Conservation (phyloP, 2,329 filamentous ascomycete species). For the Huntiella moniliformis region DNA sequence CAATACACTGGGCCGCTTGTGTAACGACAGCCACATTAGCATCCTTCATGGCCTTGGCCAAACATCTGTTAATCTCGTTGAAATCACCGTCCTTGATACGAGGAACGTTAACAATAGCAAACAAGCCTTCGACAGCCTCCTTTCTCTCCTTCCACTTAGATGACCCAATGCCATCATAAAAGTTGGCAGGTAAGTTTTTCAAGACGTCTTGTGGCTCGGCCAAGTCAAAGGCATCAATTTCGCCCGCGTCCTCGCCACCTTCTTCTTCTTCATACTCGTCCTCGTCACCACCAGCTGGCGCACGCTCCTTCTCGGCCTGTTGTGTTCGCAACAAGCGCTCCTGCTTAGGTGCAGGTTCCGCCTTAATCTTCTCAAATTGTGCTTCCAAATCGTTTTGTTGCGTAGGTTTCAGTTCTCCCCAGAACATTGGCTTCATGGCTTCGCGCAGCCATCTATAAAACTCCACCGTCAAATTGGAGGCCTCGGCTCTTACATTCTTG, state of each 20-base stretch:
- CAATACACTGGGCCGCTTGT: constrained; percentile 81
- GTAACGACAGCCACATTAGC: constrained; percentile 92
- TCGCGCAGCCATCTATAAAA: constrained; percentile 94
- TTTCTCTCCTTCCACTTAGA: constrained; percentile 98
- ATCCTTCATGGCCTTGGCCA: constrained; percentile 97
- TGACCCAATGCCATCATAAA: constrained; percentile 66
- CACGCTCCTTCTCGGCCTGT: constrained; percentile 62
- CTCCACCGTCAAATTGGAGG: constrained; percentile 78
- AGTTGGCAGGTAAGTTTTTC: constrained; percentile 62
- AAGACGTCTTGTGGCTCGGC: constrained; percentile 77
- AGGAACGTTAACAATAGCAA: constrained; percentile 60
- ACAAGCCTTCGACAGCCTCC: constrained; percentile 72
- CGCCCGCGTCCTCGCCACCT: constrained; percentile 41
- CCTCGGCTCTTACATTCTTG: constrained; percentile 92
- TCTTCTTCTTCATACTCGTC: constrained; percentile 29
- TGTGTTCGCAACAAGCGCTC: constrained; percentile 76
- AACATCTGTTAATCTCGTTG: constrained; percentile 59
- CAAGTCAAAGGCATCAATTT: constrained; percentile 64
- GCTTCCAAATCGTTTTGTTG: constrained; percentile 89
- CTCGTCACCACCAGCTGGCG: constrained; percentile 41
- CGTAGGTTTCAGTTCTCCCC: constrained; percentile 84
- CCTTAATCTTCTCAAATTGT: constrained; percentile 82
- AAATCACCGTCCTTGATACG: constrained; percentile 84
- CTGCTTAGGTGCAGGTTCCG: constrained; percentile 73
- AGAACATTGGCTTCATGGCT: constrained; percentile 96